Percentiles rank a stretch among this genome's conserved stretches.
phyloP scores from a whole-genome alignment of 2,329 filamentous ascomycete species.

The Aspergillus melleus region DNA sequence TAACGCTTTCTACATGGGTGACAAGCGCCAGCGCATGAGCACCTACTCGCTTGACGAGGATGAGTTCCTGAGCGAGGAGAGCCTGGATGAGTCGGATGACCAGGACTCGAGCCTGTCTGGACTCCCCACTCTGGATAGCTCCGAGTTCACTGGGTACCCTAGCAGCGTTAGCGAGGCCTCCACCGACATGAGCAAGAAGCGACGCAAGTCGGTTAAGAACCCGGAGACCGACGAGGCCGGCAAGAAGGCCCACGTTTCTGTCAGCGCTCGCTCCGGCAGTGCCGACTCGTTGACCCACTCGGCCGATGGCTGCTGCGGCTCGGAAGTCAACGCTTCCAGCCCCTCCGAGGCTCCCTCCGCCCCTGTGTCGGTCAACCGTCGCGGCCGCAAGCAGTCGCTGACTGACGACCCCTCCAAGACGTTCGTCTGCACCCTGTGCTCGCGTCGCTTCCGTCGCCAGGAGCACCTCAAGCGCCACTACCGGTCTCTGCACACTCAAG shows the following conservation, averaged over 20 bases:
- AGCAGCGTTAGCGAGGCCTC: slow-evolving; percentile 45
- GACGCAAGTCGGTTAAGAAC: slow-evolving; percentile 41
- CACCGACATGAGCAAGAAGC: slow-evolving; percentile 52
- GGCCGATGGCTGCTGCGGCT: slow-evolving; percentile 41
- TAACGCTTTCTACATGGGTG: slow-evolving; percentile 61
- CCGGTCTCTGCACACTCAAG: slow-evolving; percentile 94
- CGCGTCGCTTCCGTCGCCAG: slow-evolving; percentile 94
- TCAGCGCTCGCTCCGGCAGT: slow-evolving; percentile 28
- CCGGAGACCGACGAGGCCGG: slow-evolving; percentile 32
- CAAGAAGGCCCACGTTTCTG: slow-evolving; percentile 31
- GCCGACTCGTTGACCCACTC: slow-evolving; percentile 44
- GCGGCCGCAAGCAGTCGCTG: slow-evolving; percentile 95
- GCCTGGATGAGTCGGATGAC: slow-evolving; percentile 74
- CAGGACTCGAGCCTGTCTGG: slow-evolving; percentile 61
- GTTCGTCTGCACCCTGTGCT: slow-evolving; percentile 95
- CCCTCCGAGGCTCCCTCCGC: slow-evolving; percentile 40
- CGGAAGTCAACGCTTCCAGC: slow-evolving; percentile 51
- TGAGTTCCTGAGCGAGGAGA: slow-evolving; percentile 72
- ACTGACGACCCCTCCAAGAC: slow-evolving; percentile 98
- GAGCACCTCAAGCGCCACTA: slow-evolving; percentile 99
- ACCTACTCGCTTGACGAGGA: slow-evolving; percentile 73
- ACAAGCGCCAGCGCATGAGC: slow-evolving; percentile 73
- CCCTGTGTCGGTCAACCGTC: slow-evolving; percentile 70
- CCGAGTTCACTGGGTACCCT: slow-evolving; percentile 29
- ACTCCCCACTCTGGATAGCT: slow-evolving; percentile 62